Evolutionary conservation across 2,329 filamentous ascomycete genomes (phyloP), one percentile per base, ranked within the genome.

Genomic region (Diaporthe capsici): DNA sequence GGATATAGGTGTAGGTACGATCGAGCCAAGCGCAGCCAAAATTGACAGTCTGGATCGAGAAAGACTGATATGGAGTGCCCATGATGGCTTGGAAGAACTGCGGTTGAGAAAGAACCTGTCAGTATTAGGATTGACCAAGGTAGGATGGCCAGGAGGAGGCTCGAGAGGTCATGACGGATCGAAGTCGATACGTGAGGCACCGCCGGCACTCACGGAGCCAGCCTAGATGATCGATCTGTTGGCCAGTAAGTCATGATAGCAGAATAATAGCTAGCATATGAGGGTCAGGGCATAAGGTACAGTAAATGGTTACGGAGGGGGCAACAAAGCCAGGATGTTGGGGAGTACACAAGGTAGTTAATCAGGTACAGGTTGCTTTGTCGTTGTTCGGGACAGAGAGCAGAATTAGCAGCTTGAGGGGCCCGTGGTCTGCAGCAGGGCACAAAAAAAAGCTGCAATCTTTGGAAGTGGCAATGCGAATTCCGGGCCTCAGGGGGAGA

Each of bases 61-160:
- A 13, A 25, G 9, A 1, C 9, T 22, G 10, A 1, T 3, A 12
- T 7, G 5, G 20, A 22, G 31, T 37, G 3, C 8, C 2, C 1
- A n/a, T n/a, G 4, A 53, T 22, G 22, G 17, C 20, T 9, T 13
- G 5, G 4, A 37, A 10, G 20, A 12, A 12, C 20, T 58, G 17
- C 9, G 12, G 4, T 13, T 3, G n/a, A 39, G 22, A n/a, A 13
- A 10, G 2, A 39, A 4, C 22, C 10, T 25, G 4, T 60, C 20
- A 60, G 10, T 39, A 6, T 15, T 13, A 39, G 57, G 3, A n/a
- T 15, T 2, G 12, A 39, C 12, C 57, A n/a, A 25, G 4, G 28
- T 4, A 31, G 55, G 20, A 20, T 39, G 25, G 22, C 34, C 34
- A 37, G 15, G 12, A n/a, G 5, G 7, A 4, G 20, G 8, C 31